Evolutionary conservation across 805 yeast species (phyloP).

Genomic region (Spathaspora hagerdaliae): DNA sequence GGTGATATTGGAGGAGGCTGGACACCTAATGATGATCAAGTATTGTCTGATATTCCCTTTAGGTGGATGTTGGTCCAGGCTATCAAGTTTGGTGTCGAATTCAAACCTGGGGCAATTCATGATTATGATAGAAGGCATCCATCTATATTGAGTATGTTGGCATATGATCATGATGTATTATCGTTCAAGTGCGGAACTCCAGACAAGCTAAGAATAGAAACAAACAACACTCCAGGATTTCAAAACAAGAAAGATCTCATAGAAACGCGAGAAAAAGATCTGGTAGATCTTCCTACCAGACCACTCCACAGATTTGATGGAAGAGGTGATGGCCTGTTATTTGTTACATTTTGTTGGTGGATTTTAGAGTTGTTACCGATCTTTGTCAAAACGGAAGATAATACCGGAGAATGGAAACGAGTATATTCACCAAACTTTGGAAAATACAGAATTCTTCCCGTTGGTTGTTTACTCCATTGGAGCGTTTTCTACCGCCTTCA

Average conservation of each 20-base stretch:
- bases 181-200: constrained; percentile 10
- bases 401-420: constrained; percentile 47
- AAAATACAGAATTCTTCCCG: constrained; percentile 46
- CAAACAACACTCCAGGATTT: not conserved
- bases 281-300: not conserved
- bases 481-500: constrained; percentile 56
- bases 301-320: constrained; percentile 32
- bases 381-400: constrained; percentile 46
- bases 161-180: constrained; percentile 51
- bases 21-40: constrained; percentile 40
- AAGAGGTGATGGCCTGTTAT: constrained; percentile 28
- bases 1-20: constrained; percentile 71
- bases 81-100: constrained; percentile 44
- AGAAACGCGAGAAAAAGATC: not conserved
- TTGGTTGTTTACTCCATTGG: constrained; percentile 53
- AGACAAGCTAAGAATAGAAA: not conserved
- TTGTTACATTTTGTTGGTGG: constrained; percentile 52
- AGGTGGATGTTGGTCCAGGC: constrained; percentile 63
- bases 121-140: constrained; percentile 40
- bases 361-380: constrained; percentile 56
- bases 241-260: not conserved
- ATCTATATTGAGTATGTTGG: constrained; percentile 37
- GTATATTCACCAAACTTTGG: constrained; percentile 57
- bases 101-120: constrained; percentile 36
- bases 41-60: constrained; percentile 47